Evolutionary conservation across 148 eudicot species (phyloP).

Genomic region (Euryodendron excelsum): DNA sequence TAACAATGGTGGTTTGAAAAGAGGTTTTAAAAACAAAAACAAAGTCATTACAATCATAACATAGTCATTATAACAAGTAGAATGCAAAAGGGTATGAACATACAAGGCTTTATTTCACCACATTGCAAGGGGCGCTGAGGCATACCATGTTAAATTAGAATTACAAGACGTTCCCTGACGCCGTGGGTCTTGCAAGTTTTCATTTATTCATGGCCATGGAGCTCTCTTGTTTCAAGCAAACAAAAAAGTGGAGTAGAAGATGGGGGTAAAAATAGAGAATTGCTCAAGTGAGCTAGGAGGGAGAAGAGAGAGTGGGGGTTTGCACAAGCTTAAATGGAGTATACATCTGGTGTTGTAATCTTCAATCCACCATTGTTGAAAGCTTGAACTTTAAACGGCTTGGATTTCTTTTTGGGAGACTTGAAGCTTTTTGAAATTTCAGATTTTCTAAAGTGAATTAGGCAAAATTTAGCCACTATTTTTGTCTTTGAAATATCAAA

Average conservation of each 20-base stretch:
- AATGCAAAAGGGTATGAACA: background rate
- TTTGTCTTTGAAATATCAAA: too few species aligned
- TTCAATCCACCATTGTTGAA: too few species aligned
- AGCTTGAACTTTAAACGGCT: background rate
- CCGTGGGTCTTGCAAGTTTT: background rate
- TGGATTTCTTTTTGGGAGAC: background rate
- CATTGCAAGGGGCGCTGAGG: background rate
- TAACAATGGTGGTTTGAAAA: too few species aligned
- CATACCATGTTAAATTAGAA: background rate
- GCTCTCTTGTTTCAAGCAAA: background rate
- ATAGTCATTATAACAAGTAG: background rate
- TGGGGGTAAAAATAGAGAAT: background rate
- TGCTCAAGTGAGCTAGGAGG: too few species aligned
- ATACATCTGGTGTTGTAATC: too few species aligned
- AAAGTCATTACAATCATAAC: background rate
- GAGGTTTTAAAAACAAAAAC: background rate
- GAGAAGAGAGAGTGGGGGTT: too few species aligned
- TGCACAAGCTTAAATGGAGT: too few species aligned
- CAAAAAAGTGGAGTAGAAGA: background rate
- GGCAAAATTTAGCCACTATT: too few species aligned
- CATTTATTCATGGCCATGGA: too few species aligned
- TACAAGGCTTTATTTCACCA: background rate
- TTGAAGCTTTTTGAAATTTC: background rate
- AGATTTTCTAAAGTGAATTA: too few species aligned
- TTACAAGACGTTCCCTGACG: background rate